These are phyloP conservation scores for Escallonia herrerae DNA, from an alignment of 129 eudicot genomes.

Conservation along the genomic window DNA sequence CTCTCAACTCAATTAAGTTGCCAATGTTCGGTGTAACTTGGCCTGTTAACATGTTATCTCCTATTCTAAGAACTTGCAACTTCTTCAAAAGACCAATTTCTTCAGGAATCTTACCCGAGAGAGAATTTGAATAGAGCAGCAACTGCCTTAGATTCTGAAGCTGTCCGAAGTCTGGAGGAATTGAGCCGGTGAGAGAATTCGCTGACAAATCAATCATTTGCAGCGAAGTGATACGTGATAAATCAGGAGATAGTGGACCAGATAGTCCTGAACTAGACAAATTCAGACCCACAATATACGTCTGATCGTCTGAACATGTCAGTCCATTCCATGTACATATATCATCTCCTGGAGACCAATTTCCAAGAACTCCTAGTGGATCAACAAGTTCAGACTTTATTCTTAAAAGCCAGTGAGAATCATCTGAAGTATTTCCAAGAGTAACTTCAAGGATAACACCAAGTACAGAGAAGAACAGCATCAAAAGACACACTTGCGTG, in stretches of 20 bases:
- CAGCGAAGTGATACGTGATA: conserved; percentile 58
- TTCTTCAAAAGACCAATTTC: conserved; percentile 53
- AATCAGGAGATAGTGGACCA: conserved; percentile 53
- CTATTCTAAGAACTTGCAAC: conserved; percentile 69
- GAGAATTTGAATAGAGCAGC: conserved; percentile 58
- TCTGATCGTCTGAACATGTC: conserved; percentile 58
- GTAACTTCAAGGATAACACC: conserved; percentile 18
- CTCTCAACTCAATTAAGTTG: conserved; percentile 51
- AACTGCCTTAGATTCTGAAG: conserved; percentile 62
- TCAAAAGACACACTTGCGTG: conserved; percentile 19
- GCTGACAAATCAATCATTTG: conserved; percentile 59
- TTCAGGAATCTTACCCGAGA: conserved; percentile 58
- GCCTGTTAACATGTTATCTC: conserved; percentile 63
- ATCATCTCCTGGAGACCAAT: conserved; percentile 53
- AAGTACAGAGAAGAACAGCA: conserved; percentile 34
- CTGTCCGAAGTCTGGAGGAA: conserved; percentile 65
- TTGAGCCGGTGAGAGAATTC: conserved; percentile 59
- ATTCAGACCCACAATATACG: conserved; percentile 51
- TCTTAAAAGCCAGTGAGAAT: conserved; percentile 67
- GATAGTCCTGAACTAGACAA: conserved; percentile 58
- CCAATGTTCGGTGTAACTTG: conserved; percentile 47
- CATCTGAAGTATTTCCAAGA: conserved; percentile 36
- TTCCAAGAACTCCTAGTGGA: conserved; percentile 45
- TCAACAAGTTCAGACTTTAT: conserved; percentile 62
- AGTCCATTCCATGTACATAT: conserved; percentile 87